A percentile compares a stretch with the other conserved stretches of the same genome.
Evolutionary conservation across 202 grass and related monocot genomes (phyloP).

Genomic region (Cymbopogon flexuosus): DNA sequence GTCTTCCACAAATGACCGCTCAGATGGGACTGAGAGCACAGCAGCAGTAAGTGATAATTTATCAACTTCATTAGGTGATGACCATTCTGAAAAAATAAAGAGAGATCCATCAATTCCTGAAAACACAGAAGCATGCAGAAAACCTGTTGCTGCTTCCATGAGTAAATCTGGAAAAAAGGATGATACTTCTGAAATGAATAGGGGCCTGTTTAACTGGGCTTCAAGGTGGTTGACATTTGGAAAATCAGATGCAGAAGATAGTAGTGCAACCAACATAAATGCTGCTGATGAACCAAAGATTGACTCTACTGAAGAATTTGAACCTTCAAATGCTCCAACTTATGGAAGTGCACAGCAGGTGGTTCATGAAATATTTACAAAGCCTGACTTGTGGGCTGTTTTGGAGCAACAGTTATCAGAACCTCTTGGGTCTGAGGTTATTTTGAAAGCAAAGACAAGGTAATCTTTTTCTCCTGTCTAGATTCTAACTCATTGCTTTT

Average conservation of each 20-base stretch:
- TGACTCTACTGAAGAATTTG: conserved; percentile 14
- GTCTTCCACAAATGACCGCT: conserved; percentile 2
- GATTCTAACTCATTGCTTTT: conserved; percentile 31
- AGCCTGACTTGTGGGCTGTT: conserved; percentile 55
- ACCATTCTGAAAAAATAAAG: conserved; percentile 35
- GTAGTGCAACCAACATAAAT: conserved; percentile 28
- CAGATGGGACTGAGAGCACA: conserved; percentile 15
- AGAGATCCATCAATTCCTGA: conserved; percentile 31
- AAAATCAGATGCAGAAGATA: conserved; percentile 51
- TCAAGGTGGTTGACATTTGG: conserved; percentile 36
- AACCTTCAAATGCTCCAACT: conserved; percentile 34
- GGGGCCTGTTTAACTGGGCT: conserved; percentile 47
- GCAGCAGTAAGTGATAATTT: conserved; percentile 20
- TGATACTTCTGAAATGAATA: conserved; percentile 35
- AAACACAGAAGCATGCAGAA: conserved; percentile 23
- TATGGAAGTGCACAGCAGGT: conserved; percentile 29
- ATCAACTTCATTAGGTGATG: conserved; percentile 19
- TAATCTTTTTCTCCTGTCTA: conserved; percentile 19
- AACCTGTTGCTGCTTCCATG: conserved; percentile 22
- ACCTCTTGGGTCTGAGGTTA: conserved; percentile 46
- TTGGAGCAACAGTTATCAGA: conserved; percentile 52
- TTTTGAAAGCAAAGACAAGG: conserved; percentile 64
- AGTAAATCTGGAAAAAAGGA: conserved; percentile 31
- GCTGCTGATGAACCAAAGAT: conserved; percentile 19
- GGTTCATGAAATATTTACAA: conserved; percentile 54